Conservation (phyloP, 768 basidiomycete species). For the Leucogyrophana mollusca region DNA sequence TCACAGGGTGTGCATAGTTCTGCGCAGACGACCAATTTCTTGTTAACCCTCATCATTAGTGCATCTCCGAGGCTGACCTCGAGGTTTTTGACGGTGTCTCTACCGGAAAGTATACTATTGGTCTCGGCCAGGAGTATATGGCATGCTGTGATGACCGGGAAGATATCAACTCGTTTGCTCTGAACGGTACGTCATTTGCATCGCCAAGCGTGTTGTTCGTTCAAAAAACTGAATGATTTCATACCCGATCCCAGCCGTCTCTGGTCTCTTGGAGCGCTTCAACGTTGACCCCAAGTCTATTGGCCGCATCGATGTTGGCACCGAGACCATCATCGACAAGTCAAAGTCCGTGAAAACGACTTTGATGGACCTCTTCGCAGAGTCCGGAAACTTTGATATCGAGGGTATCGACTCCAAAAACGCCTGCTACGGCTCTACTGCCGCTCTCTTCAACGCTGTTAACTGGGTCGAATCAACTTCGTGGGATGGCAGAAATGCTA, state of each 20-base stretch:
- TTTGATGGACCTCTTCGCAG: conserved; percentile 96
- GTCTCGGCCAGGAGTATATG: conserved; percentile 97
- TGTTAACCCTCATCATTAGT: conserved; percentile 42
- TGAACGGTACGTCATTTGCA: conserved; percentile 67
- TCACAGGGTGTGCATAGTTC: conserved; percentile 60
- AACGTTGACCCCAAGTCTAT: conserved; percentile 95
- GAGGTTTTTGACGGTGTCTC: conserved; percentile 93
- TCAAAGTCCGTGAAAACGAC: conserved; percentile 98
- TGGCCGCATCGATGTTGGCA: conserved; percentile 97
- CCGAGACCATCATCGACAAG: conserved; percentile 99
- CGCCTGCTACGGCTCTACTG: conserved; percentile 98
- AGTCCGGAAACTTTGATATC: conserved; percentile 91
- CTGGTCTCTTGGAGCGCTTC: conserved; percentile 88
- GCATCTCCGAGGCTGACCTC: conserved; percentile 93
- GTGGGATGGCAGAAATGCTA: conserved; percentile 98
- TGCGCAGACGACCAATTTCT: conserved; percentile 9
- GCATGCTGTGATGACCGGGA: conserved; percentile 98
- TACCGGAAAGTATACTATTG: conserved; percentile 98
- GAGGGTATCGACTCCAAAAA: conserved; percentile 99
- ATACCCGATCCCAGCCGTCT: conserved; percentile 79
- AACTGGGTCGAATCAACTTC: conserved; percentile 97
- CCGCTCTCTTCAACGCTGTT: conserved; percentile 96
- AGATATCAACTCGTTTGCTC: conserved; percentile 97
- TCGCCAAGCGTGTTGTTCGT: background rate
- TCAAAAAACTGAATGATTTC: conserved; percentile 4